Percentiles rank a stretch among this genome's conserved stretches.
These are phyloP conservation scores for Fusarium sp. DNA, from an alignment of 2,329 filamentous ascomycete genomes.

Conservation along the genomic window DNA sequence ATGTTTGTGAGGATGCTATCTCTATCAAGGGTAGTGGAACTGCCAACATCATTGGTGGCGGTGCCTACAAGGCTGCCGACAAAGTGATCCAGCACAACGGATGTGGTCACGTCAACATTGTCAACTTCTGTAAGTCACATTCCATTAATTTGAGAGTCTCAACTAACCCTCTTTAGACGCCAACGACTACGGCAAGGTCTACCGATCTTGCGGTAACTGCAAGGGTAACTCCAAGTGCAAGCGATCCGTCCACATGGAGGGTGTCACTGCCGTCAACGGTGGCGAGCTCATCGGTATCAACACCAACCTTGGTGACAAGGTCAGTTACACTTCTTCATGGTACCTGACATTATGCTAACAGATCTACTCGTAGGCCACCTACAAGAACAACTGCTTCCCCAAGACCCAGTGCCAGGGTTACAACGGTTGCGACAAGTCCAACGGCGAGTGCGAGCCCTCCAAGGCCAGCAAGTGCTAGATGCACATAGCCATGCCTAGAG, in stretches of 20 bases:
- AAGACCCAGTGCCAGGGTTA: constrained; percentile 47
- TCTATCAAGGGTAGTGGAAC: constrained; percentile 40
- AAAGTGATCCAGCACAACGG: constrained; percentile 62
- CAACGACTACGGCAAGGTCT: constrained; percentile 59
- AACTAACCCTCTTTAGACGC: constrained; percentile 41
- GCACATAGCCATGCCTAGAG: not conserved
- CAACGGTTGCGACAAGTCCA: constrained; percentile 46
- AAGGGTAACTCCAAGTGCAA: constrained; percentile 49
- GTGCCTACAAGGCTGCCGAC: constrained; percentile 57
- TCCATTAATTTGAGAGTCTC: accelerated
- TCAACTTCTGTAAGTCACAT: constrained; percentile 42
- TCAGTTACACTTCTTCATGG: not conserved
- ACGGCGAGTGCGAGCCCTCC: constrained; percentile 44
- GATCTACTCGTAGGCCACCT: constrained; percentile 35
- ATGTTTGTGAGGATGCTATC: constrained; percentile 55
- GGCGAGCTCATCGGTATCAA: constrained; percentile 57
- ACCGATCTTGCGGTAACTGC: constrained; percentile 45
- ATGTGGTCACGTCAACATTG: constrained; percentile 55
- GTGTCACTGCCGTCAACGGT: constrained; percentile 52
- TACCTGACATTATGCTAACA: constrained; percentile 4
- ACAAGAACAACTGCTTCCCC: constrained; percentile 47
- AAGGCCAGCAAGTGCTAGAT: constrained; percentile 47
- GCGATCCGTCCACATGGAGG: constrained; percentile 58
- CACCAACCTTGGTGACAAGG: constrained; percentile 51
- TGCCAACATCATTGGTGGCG: constrained; percentile 56